Evolutionary conservation across 2,329 filamentous ascomycete genomes (phyloP), one percentile per base, ranked within the genome.

Genomic region (Pseudomassariella vexata): DNA sequence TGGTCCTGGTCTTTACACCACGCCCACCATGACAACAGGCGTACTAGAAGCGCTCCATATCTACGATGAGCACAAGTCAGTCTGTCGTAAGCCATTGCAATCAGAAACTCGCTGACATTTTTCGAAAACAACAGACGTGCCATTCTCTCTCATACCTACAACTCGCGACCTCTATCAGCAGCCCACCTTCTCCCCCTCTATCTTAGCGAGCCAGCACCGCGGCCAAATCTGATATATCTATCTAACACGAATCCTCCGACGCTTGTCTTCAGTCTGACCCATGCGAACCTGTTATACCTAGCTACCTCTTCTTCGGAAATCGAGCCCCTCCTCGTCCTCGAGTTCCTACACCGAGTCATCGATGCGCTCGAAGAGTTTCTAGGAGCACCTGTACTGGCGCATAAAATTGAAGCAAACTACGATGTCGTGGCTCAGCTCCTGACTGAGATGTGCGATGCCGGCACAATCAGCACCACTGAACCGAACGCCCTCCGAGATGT

Each of bases 31-130:
- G 84, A 85, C 34, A 14, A 85, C 34, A 14, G 79, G 86, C 65
- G 79, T 85, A 55, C 85, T 98, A 55, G 90, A 96, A 70, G 92
- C 90, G 56, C 72, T 98, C 53, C 90, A 96, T 68, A 88, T 98
- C 57, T 95, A 85, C 62, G 89, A 96, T 75, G 89, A 95, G 68
- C 79, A 89, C 64, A 87, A 89, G 89, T 94, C 66, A 53, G 73
- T 50, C 31, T 23, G 25, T 21, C 4, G 11, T n/a, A 18, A 14
- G 11, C 19, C 12, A 30, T 24, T 18, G 22, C 6, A 35, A 28
- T 12, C 11, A 21, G 24, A 21, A 19, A 28, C 22, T 30, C 28
- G 47, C 55, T 59, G 35, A 49, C 41, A 22, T n/a, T n/a, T 16
- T 30, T n/a, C n/a, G n/a, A n/a, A n/a, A n/a, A n/a, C n/a, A n/a